Percentiles rank a stretch among this genome's conserved stretches.
phyloP scores from a whole-genome alignment of 2,329 filamentous ascomycete genomes.

The Claviceps monticola region DNA sequence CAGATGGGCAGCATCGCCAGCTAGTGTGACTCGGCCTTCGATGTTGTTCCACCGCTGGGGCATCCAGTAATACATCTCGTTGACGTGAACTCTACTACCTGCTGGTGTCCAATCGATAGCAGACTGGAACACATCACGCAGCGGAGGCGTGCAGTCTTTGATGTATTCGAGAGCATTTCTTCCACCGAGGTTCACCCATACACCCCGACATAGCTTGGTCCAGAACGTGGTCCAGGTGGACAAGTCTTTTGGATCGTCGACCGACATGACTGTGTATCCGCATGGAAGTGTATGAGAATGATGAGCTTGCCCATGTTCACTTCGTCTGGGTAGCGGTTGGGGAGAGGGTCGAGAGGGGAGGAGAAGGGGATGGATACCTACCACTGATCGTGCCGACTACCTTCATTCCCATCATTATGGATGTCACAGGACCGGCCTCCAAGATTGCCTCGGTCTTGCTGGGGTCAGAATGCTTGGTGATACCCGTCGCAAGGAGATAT shows the following conservation, averaged over 20 bases:
- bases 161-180: conserved; percentile 21
- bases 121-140: conserved; percentile 19
- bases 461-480: conserved; percentile 13
- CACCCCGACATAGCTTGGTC: conserved; percentile 21
- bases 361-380: conserved; percentile 8
- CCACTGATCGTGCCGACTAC: conserved; percentile 17
- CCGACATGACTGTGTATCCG: conserved; percentile 8
- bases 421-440: conserved; percentile 17
- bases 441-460: conserved; percentile 14
- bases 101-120: conserved; percentile 22
- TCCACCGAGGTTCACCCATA: conserved; percentile 15
- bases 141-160: conserved; percentile 12
- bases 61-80: conserved; percentile 25
- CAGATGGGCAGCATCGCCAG: conserved; percentile 28
- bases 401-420: conserved; percentile 16
- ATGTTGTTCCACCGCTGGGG: conserved; percentile 18
- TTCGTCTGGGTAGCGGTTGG: too few relatives aligned
- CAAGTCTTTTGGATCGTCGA: conserved; percentile 11
- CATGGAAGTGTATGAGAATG: neutral
- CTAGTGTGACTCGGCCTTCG: conserved; percentile 21
- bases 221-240: conserved; percentile 20
- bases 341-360: neutral
- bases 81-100: conserved; percentile 16
- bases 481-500: conserved; percentile 17
- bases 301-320: neutral